Evolutionary conservation across 805 yeast genomes (phyloP).

Genomic region (Blastobotrys parvus): DNA sequence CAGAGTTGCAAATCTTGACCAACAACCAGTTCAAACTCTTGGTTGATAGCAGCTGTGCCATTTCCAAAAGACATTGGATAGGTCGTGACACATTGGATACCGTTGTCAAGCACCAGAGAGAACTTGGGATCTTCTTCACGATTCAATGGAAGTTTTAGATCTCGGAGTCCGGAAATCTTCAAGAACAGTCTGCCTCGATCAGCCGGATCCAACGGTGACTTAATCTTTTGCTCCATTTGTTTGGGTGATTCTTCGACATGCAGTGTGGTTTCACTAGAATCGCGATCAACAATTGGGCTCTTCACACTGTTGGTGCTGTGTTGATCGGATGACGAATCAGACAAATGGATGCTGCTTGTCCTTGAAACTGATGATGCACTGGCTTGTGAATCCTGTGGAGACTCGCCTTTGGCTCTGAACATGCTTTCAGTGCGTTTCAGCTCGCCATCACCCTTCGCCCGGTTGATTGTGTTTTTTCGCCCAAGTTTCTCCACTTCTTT

Average conservation of each 20-base stretch:
- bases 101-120: constrained; percentile 56
- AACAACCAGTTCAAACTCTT: constrained; percentile 73
- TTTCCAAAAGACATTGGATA: constrained; percentile 32
- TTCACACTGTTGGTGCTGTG: no score
- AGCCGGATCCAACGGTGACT: constrained; percentile 13
- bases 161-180: constrained; percentile 17
- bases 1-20: constrained; percentile 53
- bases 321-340: not conserved
- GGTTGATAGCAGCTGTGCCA: constrained; percentile 36
- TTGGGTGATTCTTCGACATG: not conserved
- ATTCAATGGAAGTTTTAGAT: constrained; percentile 35
- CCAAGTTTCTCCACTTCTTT: constrained; percentile 8
- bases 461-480: constrained; percentile 14
- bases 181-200: constrained; percentile 22
- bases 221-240: not conserved
- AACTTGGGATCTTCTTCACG: constrained; percentile 38
- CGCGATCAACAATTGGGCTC: not conserved
- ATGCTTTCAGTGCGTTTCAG: not conserved
- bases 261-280: not conserved
- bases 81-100: constrained; percentile 67
- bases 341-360: not conserved
- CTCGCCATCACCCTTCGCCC: not conserved
- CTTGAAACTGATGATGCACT: not conserved
- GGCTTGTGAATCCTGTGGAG: not conserved
- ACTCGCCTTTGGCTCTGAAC: not conserved